A percentile compares a stretch with the other conserved stretches of the same genome.
phyloP scores from a whole-genome alignment of 2,329 filamentous ascomycete species.

The Nemania abortiva region DNA sequence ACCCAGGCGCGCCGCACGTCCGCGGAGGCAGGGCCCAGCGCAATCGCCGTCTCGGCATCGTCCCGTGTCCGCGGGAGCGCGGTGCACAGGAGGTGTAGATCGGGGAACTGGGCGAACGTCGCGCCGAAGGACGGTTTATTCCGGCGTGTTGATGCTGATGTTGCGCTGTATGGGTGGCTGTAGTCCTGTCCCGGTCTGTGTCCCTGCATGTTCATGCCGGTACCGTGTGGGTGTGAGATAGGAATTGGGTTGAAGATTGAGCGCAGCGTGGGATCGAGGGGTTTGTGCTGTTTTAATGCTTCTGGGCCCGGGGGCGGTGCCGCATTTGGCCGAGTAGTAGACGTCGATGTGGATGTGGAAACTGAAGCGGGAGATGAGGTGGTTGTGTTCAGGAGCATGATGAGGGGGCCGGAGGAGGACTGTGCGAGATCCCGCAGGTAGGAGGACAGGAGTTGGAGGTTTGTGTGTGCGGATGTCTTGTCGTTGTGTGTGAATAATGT shows the following conservation, averaged over 20 bases:
- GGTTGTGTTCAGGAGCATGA: constrained; percentile 68
- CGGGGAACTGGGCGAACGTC: constrained; percentile 66
- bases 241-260: constrained; percentile 62
- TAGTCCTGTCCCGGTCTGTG: too few species aligned
- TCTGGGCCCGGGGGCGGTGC: constrained; percentile 1
- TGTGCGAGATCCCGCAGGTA: constrained; percentile 61
- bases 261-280: constrained; percentile 60
- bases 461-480: constrained; percentile 61
- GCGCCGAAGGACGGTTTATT: constrained; percentile 66
- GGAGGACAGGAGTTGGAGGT: constrained; percentile 61
- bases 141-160: constrained; percentile 38
- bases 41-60: constrained; percentile 54
- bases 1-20: constrained; percentile 55
- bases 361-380: constrained; percentile 41
- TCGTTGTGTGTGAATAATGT: constrained; percentile 64
- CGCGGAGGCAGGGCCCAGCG: constrained; percentile 27
- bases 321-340: constrained; percentile 8
- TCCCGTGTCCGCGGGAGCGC: constrained; percentile 55
- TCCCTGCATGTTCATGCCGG: not conserved
- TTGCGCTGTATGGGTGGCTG: constrained; percentile 24
- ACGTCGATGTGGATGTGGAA: constrained; percentile 22
- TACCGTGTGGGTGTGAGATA: constrained; percentile 41
- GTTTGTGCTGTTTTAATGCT: constrained; percentile 30
- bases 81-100: constrained; percentile 66
- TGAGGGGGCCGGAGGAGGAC: constrained; percentile 58